These are phyloP conservation scores for Phaffia tasmanica DNA, from an alignment of 768 basidiomycete species.

Conservation along the genomic window DNA sequence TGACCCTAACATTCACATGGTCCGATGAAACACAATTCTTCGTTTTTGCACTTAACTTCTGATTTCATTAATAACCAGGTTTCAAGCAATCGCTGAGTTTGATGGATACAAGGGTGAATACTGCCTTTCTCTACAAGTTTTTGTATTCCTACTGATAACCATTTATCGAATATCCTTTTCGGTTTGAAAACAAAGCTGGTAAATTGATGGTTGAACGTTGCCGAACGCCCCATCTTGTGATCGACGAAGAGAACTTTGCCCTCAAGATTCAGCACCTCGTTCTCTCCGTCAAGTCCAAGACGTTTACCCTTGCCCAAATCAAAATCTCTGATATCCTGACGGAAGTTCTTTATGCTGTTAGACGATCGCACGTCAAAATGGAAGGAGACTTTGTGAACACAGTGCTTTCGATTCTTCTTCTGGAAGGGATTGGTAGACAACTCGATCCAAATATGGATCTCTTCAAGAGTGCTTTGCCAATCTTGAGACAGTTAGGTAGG, in stretches of 20 bases:
- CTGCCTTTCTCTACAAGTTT: not conserved
- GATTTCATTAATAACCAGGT: conserved; percentile 34
- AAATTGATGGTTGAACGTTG: conserved; percentile 94
- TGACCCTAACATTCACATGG: not conserved
- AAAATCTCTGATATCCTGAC: conserved; percentile 86
- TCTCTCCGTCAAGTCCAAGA: conserved; percentile 84
- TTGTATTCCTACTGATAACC: too few relatives aligned
- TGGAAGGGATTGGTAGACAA: conserved; percentile 93
- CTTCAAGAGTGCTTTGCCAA: conserved; percentile 90
- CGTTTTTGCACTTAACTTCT: not conserved
- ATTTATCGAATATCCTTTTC: not conserved
- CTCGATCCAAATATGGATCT: conserved; percentile 84
- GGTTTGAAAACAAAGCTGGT: conserved; percentile 50
- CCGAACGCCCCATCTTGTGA: conserved; percentile 73
- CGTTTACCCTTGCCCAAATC: conserved; percentile 87
- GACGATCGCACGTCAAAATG: conserved; percentile 92
- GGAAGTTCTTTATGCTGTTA: conserved; percentile 74
- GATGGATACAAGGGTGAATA: conserved; percentile 60
- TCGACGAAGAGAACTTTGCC: conserved; percentile 90
- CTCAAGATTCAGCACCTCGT: conserved; percentile 96
- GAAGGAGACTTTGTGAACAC: conserved; percentile 98
- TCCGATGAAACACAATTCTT: not conserved
- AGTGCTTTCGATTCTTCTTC: conserved; percentile 78
- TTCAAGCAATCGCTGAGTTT: conserved; percentile 88
- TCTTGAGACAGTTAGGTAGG: conserved; percentile 76